These are phyloP conservation scores for Nothophaeocryptopus gaeumannii DNA, from an alignment of 2,329 filamentous ascomycete species.

Conservation along the genomic window DNA sequence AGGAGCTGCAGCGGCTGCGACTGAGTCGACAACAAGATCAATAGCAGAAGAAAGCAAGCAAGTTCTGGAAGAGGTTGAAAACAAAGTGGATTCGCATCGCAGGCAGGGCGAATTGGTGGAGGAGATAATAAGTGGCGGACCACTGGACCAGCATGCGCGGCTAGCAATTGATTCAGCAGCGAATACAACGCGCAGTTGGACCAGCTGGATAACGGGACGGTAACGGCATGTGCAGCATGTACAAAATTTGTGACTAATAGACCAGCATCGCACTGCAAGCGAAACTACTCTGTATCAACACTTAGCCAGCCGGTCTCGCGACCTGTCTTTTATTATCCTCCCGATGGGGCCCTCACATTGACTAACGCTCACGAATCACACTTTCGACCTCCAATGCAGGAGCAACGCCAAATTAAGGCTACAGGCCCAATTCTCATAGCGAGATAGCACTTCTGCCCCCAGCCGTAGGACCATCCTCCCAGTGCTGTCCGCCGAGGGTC, in stretches of 20 bases:
- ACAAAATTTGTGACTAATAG: constrained; percentile 5
- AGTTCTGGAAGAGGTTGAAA: constrained; percentile 35
- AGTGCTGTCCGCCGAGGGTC: not conserved
- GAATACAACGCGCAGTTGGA: constrained; percentile 44
- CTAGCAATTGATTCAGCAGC: constrained; percentile 37
- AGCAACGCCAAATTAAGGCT: not conserved
- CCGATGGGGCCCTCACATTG: no score
- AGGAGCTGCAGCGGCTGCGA: constrained; percentile 24
- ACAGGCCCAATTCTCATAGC: constrained; percentile 1
- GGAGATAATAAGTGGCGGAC: constrained; percentile 39
- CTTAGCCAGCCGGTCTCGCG: no score
- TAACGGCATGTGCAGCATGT: constrained; percentile 4
- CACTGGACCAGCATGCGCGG: constrained; percentile 47
- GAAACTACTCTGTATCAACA: no score
- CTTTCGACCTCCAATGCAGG: constrained; percentile 1
- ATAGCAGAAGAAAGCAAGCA: constrained; percentile 11
- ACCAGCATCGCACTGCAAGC: constrained; percentile 13
- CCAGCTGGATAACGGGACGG: constrained; percentile 43
- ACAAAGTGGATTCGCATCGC: constrained; percentile 30
- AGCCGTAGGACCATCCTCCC: not conserved
- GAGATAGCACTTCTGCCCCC: not conserved
- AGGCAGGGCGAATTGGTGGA: constrained; percentile 29
- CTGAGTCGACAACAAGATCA: constrained; percentile 1
- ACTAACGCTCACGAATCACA: not conserved
- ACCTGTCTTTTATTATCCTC: no score